phyloP scores from a whole-genome alignment of 2,329 filamentous ascomycete genomes.

The Penicillium aurantiogriseum region DNA sequence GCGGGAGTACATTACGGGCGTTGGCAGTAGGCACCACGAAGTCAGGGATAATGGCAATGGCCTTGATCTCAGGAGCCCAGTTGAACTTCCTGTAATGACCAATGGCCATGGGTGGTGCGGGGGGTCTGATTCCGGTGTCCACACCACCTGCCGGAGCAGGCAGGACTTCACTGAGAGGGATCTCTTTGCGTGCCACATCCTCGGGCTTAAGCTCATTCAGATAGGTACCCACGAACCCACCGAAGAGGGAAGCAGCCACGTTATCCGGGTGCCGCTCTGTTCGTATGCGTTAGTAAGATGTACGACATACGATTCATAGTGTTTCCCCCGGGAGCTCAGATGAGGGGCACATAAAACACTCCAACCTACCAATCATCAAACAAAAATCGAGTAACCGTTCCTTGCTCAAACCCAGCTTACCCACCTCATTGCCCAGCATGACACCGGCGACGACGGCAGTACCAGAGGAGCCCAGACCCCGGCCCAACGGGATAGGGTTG shows the following conservation, averaged over 20 bases:
- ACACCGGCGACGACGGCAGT: conserved; percentile 95
- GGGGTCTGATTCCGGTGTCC: conserved; percentile 83
- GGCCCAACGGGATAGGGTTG: conserved; percentile 90
- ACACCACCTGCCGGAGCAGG: conserved; percentile 85
- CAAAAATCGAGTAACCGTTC: conserved; percentile 91
- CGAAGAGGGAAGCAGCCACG: conserved; percentile 90
- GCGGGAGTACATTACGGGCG: conserved; percentile 80
- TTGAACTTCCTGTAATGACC: conserved; percentile 95
- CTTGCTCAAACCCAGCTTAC: conserved; percentile 71
- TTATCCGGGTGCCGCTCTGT: conserved; percentile 82
- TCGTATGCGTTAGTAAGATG: conserved; percentile 14
- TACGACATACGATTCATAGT: not conserved
- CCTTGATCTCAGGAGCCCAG: conserved; percentile 94
- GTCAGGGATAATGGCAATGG: conserved; percentile 90
- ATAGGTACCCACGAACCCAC: conserved; percentile 95
- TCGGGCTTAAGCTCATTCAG: conserved; percentile 87
- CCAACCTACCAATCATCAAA: conserved; percentile 80
- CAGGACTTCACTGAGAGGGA: conserved; percentile 89
- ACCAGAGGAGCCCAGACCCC: conserved; percentile 91
- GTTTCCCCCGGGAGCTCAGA: not conserved
- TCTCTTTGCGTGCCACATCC: conserved; percentile 86
- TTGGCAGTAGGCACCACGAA: conserved; percentile 95
- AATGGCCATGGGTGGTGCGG: conserved; percentile 85
- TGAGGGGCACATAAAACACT: not conserved
- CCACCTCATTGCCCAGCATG: conserved; percentile 86